Base-by-base conservation (phyloP, 2,329 filamentous ascomycete genomes). In the Trichoderma sp. region DNA sequence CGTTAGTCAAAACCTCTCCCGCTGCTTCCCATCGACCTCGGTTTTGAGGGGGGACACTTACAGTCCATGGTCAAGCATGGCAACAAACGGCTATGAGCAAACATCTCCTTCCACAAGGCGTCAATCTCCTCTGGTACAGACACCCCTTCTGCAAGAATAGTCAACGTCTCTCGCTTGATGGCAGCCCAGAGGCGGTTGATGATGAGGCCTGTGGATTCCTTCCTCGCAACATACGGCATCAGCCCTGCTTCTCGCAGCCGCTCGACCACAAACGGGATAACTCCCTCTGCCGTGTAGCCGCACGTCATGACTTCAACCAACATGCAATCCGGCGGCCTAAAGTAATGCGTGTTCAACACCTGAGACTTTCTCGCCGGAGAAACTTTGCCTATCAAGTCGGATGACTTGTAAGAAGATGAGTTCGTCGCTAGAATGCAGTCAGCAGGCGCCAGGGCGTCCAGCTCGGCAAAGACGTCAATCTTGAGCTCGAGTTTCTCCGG, bases 161-260 rank as follows among this genome's bases (percentile, higher is more conserved):
- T 78, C 59, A 86, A 67, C 0, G 74, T 72, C 68, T 86, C 83
- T 2, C 83, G 76, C 71, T 86, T 85, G 17, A 86, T 76, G 0
- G 83, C 83, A 0, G 83, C 84, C 83, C 83, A 86, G 0, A 86
- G 71, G 0, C 83, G 79, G 62, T 86, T 85, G 69, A 84, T 83
- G 43, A 86, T 81, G 67, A 85, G 81, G 0, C 83, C 80, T 0
- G 82, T 83, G 0, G 82, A 83, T 67, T 85, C 79, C 56, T 79
- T 80, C 7, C 75, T 69, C 0, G 81, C 81, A 5, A 74, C 68
- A 24, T 78, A 77, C 0, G 81, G 81, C 3, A 74, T 69, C 39
- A 78, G 77, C 0, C 77, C 81, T 3, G 74, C 76, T n/a, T 79
- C 78, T 21, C 70, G 69, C 3, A 77, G 77, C 43, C 75, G 73